Conservation (phyloP, 768 basidiomycete species). For the Sporobolomyces roseus region DNA sequence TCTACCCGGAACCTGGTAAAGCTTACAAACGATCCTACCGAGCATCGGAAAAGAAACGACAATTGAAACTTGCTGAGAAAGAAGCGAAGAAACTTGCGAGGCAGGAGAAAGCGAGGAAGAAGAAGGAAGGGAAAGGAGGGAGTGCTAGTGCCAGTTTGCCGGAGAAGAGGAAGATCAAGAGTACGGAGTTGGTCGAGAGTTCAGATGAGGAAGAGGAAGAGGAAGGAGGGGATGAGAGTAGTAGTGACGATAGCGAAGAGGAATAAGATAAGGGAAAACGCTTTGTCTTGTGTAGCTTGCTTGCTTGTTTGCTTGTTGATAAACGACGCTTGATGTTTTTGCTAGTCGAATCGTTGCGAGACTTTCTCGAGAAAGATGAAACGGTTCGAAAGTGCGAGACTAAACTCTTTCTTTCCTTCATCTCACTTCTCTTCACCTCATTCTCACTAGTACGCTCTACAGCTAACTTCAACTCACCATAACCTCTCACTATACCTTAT, state of each 20-base stretch:
- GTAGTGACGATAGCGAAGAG: background rate
- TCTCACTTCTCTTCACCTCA: background rate
- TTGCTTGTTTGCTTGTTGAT: too few relatives aligned
- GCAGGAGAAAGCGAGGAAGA: background rate
- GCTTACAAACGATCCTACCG: slow-evolving; percentile 15
- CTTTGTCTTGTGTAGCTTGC: too few relatives aligned
- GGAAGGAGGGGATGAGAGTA: background rate
- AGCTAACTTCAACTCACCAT: too few relatives aligned
- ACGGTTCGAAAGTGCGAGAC: too few relatives aligned
- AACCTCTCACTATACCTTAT: too few relatives aligned
- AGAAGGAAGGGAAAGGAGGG: background rate
- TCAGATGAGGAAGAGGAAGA: background rate
- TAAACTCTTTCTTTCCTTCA: background rate
- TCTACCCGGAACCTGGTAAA: slow-evolving; percentile 14
- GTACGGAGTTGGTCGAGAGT: background rate
- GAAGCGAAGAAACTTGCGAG: background rate
- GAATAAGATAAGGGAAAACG: too few relatives aligned
- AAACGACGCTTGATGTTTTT: too few relatives aligned
- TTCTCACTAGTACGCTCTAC: too few relatives aligned
- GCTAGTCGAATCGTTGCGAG: too few relatives aligned
- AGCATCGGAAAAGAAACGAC: slow-evolving; percentile 4
- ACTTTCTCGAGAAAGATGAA: too few relatives aligned
- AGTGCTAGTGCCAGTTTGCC: background rate
- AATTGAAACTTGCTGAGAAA: background rate
- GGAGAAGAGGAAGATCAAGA: slow-evolving; percentile 5